Evolutionary conservation across 2,329 filamentous ascomycete species (phyloP), one percentile per base, ranked within the genome.

Genomic region (Epichloe coenophiala): DNA sequence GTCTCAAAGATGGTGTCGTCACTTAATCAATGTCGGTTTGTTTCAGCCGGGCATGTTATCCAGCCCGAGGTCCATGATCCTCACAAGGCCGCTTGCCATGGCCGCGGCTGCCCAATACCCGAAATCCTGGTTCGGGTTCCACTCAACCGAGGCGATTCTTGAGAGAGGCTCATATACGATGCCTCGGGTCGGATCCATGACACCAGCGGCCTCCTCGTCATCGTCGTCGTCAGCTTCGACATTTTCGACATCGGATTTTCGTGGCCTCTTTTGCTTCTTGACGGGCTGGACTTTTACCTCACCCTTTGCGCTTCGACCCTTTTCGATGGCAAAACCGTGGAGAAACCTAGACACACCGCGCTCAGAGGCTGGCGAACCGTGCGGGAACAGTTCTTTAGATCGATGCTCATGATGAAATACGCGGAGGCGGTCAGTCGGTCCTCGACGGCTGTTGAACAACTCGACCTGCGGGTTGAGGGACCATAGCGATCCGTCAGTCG

Each of bases 31-130:
- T 15, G 11, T 13, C 43, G 19, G n/a, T 43, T 31, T 45, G 19
- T 15, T 19, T 53, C 47, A 52, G 31, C 49, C 45, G 31, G 47
- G 39, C 42, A 43, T 31, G 35, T 59, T 62, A n/a, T 73, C 66
- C 11, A 79, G 64, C 0, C 81, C 80, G 21, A 87, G 62, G 59
- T 87, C 82, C 70, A 84, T 77, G 19, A 87, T 70, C 54, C 79
- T 74, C 42, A 87, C 70, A 53, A 88, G 62, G 0, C 84, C 84
- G 31, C 80, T 85, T 0, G 74, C 83, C 73, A 84, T 74, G 0
- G 78, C 81, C 3, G 76, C 77, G 9, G 81, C 81, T 3, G 79
- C 80, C 82, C 83, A 85, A 56, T 75, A 82, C 12, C 81, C 80
- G 57, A 74, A 82, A n/a, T 72, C 68, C 37, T 71, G 62, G 57